A percentile compares a stretch with the other conserved stretches of the same genome.
Evolutionary conservation across 176 grass and related monocot species (phyloP).

Genomic region (Raddia distichophylla): DNA sequence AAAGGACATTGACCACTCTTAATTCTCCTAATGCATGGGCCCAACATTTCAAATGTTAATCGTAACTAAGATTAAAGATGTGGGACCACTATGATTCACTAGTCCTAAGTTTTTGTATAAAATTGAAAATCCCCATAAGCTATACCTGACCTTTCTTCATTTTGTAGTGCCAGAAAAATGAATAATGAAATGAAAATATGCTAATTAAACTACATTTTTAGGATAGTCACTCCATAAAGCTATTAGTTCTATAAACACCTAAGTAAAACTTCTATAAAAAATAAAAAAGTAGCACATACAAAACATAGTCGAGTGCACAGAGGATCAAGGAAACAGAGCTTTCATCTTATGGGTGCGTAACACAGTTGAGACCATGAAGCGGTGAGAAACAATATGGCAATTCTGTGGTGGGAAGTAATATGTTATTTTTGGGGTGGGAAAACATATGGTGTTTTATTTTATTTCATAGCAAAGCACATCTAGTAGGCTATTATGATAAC

Average conservation of each 20-base stretch:
- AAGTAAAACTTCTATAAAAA: constrained; percentile 17
- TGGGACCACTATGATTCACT: constrained; percentile 1
- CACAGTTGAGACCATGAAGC: no score
- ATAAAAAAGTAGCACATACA: no score
- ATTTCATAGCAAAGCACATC: no score
- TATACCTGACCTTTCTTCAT: background rate
- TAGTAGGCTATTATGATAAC: background rate
- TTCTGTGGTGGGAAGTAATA: no score
- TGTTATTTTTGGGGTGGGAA: no score
- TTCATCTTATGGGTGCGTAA: no score
- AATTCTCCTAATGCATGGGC: constrained; percentile 20
- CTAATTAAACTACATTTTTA: background rate
- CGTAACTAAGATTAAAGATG: constrained; percentile 1
- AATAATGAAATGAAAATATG: constrained; percentile 6
- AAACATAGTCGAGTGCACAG: no score
- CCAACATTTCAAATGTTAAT: constrained; percentile 14
- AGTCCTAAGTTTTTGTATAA: constrained; percentile 17
- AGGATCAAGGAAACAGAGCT: no score
- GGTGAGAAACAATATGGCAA: no score
- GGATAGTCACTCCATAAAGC: constrained; percentile 14
- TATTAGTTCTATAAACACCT: background rate
- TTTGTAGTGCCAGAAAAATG: background rate
- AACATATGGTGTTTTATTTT: no score
- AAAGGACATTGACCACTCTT: background rate
- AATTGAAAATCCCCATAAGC: constrained; percentile 6